These are phyloP conservation scores for Pseudopyrenochaeta lycopersici DNA, from an alignment of 2,329 filamentous ascomycete genomes.

Conservation along the genomic window DNA sequence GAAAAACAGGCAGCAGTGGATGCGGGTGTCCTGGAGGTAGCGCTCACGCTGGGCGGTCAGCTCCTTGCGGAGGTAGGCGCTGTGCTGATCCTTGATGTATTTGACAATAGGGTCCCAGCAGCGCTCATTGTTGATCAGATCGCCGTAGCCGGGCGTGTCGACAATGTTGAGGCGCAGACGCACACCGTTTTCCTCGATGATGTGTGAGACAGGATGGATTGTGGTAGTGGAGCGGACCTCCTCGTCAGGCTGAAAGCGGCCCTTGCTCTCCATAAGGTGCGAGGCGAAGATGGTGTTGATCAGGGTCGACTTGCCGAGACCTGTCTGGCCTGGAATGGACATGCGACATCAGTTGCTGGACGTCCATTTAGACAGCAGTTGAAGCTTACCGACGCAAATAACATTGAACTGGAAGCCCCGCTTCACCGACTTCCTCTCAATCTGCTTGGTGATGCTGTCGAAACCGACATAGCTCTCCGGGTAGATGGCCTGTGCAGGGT, in stretches of 20 bases:
- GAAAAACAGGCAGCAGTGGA: conserved; percentile 99
- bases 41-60: conserved; percentile 98
- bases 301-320: conserved; percentile 96
- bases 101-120: conserved; percentile 99
- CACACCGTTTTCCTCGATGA: conserved; percentile 99
- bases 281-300: conserved; percentile 99
- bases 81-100: conserved; percentile 99
- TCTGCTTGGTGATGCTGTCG: conserved; percentile 99
- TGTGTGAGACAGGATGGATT: conserved; percentile 97
- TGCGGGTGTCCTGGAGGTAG: conserved; percentile 98
- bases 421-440: conserved; percentile 99
- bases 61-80: conserved; percentile 98
- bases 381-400: conserved; percentile 92
- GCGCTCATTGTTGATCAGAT: conserved; percentile 99
- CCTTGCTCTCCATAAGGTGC: conserved; percentile 98
- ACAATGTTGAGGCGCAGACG: conserved; percentile 98
- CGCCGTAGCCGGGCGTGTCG: conserved; percentile 97
- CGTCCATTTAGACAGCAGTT: neutral
- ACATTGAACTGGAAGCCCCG: conserved; percentile 99
- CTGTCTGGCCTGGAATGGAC: conserved; percentile 80
- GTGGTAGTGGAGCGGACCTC: conserved; percentile 94
- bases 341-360: conserved; percentile 11
- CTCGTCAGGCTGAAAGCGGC: conserved; percentile 90
- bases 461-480: conserved; percentile 99
- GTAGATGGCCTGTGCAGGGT: conserved; percentile 71